Percentiles rank a stretch among this genome's conserved stretches.
These are phyloP conservation scores for Uronychia binucleata DNA, from an alignment of 73 alveolate genomes.

Conservation along the genomic window DNA sequence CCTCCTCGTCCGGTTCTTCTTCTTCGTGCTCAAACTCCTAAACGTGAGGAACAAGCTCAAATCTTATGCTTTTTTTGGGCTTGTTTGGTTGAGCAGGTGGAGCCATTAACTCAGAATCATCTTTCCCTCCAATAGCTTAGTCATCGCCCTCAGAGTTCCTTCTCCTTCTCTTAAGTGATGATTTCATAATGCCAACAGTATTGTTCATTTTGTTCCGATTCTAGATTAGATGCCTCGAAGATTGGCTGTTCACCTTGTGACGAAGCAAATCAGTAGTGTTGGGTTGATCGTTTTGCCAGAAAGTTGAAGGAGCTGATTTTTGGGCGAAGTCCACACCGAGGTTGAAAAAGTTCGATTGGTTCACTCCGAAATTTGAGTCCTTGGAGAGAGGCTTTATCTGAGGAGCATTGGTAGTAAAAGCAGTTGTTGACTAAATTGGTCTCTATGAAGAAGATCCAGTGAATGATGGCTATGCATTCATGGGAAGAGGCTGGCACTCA, in stretches of 20 bases:
- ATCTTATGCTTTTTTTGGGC: too few relatives aligned
- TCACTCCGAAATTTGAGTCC: background rate
- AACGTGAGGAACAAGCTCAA: too few relatives aligned
- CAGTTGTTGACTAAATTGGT: background rate
- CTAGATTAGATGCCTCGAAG: background rate
- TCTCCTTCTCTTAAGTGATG: background rate
- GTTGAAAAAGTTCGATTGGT: background rate
- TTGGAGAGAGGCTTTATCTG: background rate
- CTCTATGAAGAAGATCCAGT: background rate
- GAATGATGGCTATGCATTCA: background rate
- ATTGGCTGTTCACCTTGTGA: background rate
- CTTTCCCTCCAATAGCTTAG: background rate
- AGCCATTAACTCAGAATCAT: background rate
- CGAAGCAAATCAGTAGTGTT: background rate
- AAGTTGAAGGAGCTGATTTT: background rate
- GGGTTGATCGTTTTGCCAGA: background rate
- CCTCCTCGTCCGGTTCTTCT: background rate
- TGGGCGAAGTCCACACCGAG: background rate
- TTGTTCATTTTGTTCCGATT: background rate
- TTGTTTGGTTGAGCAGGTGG: background rate
- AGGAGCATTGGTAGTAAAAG: background rate
- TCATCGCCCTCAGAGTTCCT: background rate
- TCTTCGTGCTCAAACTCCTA: conserved; percentile 3
- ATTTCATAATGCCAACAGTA: background rate
- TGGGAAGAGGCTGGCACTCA: background rate